Percentiles rank a stretch among this genome's conserved stretches.
These are phyloP conservation scores for Chloranthus sessilifolius DNA, from an alignment of 164 flowering plant species.

Conservation along the genomic window DNA sequence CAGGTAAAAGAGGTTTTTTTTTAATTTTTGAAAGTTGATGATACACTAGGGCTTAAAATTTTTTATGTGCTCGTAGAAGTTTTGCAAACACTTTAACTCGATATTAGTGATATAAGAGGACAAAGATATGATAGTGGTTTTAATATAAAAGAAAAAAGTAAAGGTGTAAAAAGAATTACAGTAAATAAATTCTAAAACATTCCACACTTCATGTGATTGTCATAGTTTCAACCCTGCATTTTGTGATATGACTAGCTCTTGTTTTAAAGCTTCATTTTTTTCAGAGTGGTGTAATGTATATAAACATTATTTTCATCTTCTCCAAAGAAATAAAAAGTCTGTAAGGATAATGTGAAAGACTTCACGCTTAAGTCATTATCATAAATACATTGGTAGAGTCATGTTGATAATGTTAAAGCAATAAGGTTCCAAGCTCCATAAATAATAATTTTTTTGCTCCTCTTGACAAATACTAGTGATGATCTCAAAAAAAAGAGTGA, in stretches of 20 bases:
- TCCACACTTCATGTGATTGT: too few species aligned
- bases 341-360: not conserved
- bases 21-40: not conserved
- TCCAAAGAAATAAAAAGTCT: not conserved
- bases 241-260: not conserved
- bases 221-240: not conserved
- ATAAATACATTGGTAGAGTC: not conserved
- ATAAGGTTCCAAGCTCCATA: too few species aligned
- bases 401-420: too few species aligned
- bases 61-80: not conserved
- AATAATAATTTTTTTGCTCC: too few species aligned
- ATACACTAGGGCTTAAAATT: not conserved
- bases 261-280: not conserved
- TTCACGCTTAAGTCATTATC: not conserved
- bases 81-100: too few species aligned
- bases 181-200: not conserved
- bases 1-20: too few species aligned
- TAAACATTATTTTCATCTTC: not conserved
- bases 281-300: not conserved
- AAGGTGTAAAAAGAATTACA: conserved; percentile 1
- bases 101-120: too few species aligned
- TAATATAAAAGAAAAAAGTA: too few species aligned
- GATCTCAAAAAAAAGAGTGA: too few species aligned
- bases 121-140: too few species aligned
- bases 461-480: too few species aligned